phyloP scores from a whole-genome alignment of 129 eudicot species.

The Helianthus tuberosus region DNA sequence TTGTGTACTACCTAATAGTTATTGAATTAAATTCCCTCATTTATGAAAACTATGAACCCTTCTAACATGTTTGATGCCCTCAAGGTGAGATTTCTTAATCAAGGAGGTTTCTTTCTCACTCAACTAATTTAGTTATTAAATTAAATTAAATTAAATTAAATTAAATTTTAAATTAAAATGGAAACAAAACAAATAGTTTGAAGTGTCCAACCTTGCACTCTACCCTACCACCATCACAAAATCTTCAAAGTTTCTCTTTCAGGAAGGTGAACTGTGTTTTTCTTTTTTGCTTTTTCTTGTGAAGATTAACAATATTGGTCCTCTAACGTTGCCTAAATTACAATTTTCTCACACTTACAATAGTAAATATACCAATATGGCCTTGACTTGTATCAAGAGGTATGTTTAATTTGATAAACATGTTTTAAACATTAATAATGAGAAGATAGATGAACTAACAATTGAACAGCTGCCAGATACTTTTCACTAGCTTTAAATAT shows the following conservation, averaged over 20 bases:
- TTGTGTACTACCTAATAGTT: background rate
- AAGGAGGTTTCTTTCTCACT: slow-evolving; percentile 10
- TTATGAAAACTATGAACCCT: background rate
- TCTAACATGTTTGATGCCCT: slow-evolving; percentile 2
- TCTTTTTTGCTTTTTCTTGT: slow-evolving; percentile 7
- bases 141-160: too few species aligned
- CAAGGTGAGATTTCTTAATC: slow-evolving; percentile 35
- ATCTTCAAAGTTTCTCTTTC: slow-evolving; percentile 32
- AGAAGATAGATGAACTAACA: slow-evolving; percentile 1
- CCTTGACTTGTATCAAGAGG: background rate
- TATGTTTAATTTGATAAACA: background rate
- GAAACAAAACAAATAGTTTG: slow-evolving; percentile 24
- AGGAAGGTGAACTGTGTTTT: slow-evolving; percentile 2
- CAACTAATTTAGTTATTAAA: slow-evolving; percentile 20
- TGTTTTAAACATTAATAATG: background rate
- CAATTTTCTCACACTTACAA: background rate
- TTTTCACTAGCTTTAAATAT: background rate
- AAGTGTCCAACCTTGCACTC: slow-evolving; percentile 41
- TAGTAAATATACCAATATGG: background rate
- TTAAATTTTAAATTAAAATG: background rate
- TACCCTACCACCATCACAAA: slow-evolving; percentile 39
- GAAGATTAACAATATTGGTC: slow-evolving; percentile 4
- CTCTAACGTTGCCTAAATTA: background rate
- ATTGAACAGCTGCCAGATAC: background rate
- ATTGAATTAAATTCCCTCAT: background rate